Base-by-base conservation (phyloP, 139 green algal genomes). In the Coelastrella sp. region DNA sequence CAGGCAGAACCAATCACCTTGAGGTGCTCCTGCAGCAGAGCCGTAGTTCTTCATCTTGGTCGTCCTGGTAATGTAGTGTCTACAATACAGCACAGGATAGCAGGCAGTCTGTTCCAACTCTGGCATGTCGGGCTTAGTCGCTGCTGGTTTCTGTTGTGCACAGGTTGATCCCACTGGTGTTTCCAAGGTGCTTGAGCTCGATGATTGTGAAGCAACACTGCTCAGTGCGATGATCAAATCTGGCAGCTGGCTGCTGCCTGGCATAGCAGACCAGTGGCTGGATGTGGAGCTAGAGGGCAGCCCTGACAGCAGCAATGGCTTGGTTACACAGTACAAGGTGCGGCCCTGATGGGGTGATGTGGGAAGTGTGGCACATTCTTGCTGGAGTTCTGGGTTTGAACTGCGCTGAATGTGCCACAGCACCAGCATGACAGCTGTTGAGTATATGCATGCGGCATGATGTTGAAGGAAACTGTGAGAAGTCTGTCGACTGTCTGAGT, bases 151-250 rank as follows among this genome's bases (percentile, higher is more conserved):
- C 6, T 0, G 23, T 71, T 22, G 59, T n/a, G 0, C 14, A 3
- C 87, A 90, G 89, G 89, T 90, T 57, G 89, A 92, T 56, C 75
- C 81, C 17, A 61, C 22, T 76, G 89, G 83, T 14, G 73, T 92
- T 54, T 60, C 73, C 20, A 89, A 86, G 47, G 65, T 83, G 54
- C 68, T 90, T 11, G 65, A 90, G 65, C 66, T 68, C 7, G 90
- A 92, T 57, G 90, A 92, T 57, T 77, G 86, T 59, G 90, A 92
- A 83, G 73, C 78, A 22, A 57, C 83, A 68, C 47, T 88, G 66
- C 54, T 88, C 20, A 73, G 47, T 10, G 32, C 77, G n/a, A 19
- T 83, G 47, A 64, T 83, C 68, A 88, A 80, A 61, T 75, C 58
- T 73, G 83, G 83, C 7, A 20, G 54, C 66, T 88, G 83, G 83